Conservation (phyloP, 345 rosid species). For the Raphanus sativus region DNA sequence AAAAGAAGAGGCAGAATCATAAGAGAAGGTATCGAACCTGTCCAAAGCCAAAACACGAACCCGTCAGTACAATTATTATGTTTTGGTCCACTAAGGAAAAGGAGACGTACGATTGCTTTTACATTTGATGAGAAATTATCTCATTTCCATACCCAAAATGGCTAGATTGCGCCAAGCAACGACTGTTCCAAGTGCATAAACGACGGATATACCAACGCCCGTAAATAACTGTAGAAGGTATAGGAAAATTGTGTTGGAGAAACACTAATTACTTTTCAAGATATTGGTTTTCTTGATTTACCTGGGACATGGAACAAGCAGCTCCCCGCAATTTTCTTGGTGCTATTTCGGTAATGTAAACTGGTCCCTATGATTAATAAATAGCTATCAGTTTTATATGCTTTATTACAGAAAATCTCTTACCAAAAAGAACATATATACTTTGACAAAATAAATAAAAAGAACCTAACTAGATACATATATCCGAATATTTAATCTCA, state of each 20-base stretch:
- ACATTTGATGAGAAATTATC: not conserved
- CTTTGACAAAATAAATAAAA: not conserved
- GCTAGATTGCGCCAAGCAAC: constrained; percentile 39
- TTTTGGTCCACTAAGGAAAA: not conserved
- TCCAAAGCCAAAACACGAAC: not conserved
- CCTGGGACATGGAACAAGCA: constrained; percentile 31
- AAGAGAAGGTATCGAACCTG: constrained; percentile 31
- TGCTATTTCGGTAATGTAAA: constrained; percentile 36
- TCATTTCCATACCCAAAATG: constrained; percentile 20
- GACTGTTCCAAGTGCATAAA: constrained; percentile 29
- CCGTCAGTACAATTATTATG: not conserved
- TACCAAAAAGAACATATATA: not conserved
- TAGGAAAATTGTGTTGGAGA: not conserved
- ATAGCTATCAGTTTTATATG: constrained; percentile 1
- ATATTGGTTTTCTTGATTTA: constrained; percentile 3
- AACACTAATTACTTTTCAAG: not conserved
- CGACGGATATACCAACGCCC: constrained; percentile 28
- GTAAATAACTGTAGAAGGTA: constrained; percentile 27
- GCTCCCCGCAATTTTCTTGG: constrained; percentile 37
- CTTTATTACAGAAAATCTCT: not conserved
- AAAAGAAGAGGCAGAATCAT: constrained; percentile 37
- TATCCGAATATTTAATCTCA: not conserved
- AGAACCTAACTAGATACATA: not conserved
- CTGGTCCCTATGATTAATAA: constrained; percentile 27
- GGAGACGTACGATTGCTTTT: not conserved